Evolutionary conservation across 2,329 filamentous ascomycete genomes (phyloP).

Genomic region (Diaporthe ampelina): DNA sequence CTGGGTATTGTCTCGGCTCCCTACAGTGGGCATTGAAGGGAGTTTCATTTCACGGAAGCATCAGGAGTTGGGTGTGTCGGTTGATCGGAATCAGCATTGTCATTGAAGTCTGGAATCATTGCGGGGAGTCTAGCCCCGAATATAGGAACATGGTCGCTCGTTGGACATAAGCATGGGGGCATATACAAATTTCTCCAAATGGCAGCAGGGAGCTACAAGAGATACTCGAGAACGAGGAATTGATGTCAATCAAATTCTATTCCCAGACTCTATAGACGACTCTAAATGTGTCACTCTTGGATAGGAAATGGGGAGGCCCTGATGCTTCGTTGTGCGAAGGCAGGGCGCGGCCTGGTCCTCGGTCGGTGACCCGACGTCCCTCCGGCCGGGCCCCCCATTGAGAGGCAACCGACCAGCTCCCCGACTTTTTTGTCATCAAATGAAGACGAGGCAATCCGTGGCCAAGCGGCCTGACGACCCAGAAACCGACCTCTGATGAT

Average conservation of each 20-base stretch:
- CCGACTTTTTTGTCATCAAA: slow-evolving; percentile 21
- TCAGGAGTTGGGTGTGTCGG: background rate
- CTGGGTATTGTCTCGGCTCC: background rate
- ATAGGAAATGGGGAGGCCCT: slow-evolving; percentile 23
- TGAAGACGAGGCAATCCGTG: background rate
- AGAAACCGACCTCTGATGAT: background rate
- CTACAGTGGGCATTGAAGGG: background rate
- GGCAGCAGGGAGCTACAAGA: background rate
- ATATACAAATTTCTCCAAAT: slow-evolving; percentile 16
- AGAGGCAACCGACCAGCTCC: slow-evolving; percentile 19
- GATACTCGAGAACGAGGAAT: background rate
- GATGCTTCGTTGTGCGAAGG: slow-evolving; percentile 27
- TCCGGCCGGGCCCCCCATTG: slow-evolving; percentile 6
- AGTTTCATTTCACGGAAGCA: background rate
- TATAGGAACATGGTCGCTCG: slow-evolving; percentile 17
- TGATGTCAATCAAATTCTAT: slow-evolving; percentile 37
- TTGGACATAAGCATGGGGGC: slow-evolving; percentile 19
- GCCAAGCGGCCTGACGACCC: background rate
- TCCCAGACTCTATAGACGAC: slow-evolving; percentile 38
- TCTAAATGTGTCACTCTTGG: slow-evolving; percentile 37
- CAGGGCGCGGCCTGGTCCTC: slow-evolving; percentile 25
- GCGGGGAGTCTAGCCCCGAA: slow-evolving; percentile 13
- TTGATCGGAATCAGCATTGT: slow-evolving; percentile 15
- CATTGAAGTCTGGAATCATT: background rate
- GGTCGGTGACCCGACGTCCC: slow-evolving; percentile 8